Percentiles rank a stretch among this genome's conserved stretches.
phyloP scores from a whole-genome alignment of 225 moss, liverwort and hornwort species.

The Sphagnum tenellum region DNA sequence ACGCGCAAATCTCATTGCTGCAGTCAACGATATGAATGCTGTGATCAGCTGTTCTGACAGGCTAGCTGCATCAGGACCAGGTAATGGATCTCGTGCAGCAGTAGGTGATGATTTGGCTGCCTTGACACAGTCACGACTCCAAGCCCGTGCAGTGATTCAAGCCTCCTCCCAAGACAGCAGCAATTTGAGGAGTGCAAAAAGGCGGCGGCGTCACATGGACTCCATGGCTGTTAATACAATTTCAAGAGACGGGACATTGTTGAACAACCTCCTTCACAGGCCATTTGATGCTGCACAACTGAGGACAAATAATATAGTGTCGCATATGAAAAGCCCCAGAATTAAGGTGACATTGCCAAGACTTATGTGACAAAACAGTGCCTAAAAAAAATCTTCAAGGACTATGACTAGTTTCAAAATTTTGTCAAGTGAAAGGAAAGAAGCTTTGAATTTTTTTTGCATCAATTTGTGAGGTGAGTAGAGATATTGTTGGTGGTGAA shows the following conservation, averaged over 20 bases:
- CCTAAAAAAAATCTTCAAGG: too few relatives aligned
- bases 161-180: constrained; percentile 38
- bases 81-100: constrained; percentile 83
- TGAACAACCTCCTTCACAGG: constrained; percentile 50
- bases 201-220: constrained; percentile 46
- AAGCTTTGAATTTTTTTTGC: too few relatives aligned
- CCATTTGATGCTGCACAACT: constrained; percentile 33
- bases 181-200: constrained; percentile 16
- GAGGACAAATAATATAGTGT: constrained; percentile 19
- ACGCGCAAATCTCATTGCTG: constrained; percentile 34
- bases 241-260: constrained; percentile 55
- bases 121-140: constrained; percentile 61
- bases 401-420: too few relatives aligned
- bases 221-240: constrained; percentile 60
- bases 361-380: neutral
- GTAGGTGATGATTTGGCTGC: constrained; percentile 91
- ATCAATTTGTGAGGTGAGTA: too few relatives aligned
- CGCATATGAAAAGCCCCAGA: constrained; percentile 58
- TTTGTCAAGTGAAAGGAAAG: too few relatives aligned
- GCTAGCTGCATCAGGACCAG: constrained; percentile 82
- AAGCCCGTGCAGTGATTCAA: constrained; percentile 25
- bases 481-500: too few relatives aligned
- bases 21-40: constrained; percentile 70
- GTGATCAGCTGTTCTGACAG: constrained; percentile 78
- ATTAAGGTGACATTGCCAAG: constrained; percentile 38